A percentile compares a stretch with the other conserved stretches of the same genome.
phyloP scores from a whole-genome alignment of 2,329 filamentous ascomycete species.

The Penicillium sp. region DNA sequence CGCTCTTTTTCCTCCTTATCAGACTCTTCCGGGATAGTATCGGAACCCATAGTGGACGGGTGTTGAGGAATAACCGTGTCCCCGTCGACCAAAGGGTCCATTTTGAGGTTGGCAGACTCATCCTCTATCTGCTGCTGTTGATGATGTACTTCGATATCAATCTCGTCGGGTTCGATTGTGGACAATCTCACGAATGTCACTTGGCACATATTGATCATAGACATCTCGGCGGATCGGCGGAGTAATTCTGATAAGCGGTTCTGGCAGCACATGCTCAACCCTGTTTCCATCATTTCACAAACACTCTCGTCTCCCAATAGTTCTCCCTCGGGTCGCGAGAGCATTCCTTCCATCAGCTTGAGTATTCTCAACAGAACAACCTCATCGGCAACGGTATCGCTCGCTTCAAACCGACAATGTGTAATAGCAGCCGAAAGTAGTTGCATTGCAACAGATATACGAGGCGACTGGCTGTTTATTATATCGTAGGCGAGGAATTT shows the following conservation, averaged over 20 bases:
- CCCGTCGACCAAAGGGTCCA: slow-evolving; percentile 72
- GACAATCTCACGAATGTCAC: slow-evolving; percentile 94
- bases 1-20: slow-evolving; percentile 27
- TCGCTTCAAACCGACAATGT: slow-evolving; percentile 95
- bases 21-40: slow-evolving; percentile 28
- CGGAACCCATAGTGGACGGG: slow-evolving; percentile 36
- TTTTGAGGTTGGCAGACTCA: slow-evolving; percentile 72
- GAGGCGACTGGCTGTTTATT: slow-evolving; percentile 76
- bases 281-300: slow-evolving; percentile 99
- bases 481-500: slow-evolving; percentile 97
- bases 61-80: slow-evolving; percentile 56
- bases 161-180: slow-evolving; percentile 69
- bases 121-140: slow-evolving; percentile 53
- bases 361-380: slow-evolving; percentile 91
- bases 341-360: slow-evolving; percentile 97
- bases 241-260: slow-evolving; percentile 85
- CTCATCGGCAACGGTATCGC: slow-evolving; percentile 90
- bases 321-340: slow-evolving; percentile 86
- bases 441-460: slow-evolving; percentile 89
- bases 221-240: slow-evolving; percentile 85
- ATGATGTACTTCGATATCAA: slow-evolving; percentile 63
- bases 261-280: slow-evolving; percentile 94
- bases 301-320: slow-evolving; percentile 97
- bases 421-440: slow-evolving; percentile 91
- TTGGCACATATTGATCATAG: slow-evolving; percentile 99